Base-by-base conservation (phyloP, 345 rosid genomes). In the Gossypioides kirkii region DNA sequence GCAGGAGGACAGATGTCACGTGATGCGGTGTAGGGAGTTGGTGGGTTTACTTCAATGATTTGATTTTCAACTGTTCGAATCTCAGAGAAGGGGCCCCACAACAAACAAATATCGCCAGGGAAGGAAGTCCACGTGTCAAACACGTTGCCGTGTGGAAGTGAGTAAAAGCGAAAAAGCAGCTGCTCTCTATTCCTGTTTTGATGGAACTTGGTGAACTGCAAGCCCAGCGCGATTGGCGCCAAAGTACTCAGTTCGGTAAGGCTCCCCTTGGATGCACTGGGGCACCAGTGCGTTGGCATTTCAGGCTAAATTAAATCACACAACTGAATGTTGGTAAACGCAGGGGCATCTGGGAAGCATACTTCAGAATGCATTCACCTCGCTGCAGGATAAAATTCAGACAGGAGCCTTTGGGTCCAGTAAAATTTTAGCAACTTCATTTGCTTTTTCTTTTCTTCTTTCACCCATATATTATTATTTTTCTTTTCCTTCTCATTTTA, bases 111-210 rank as follows among this genome's bases (percentile, higher is more conserved):
- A 8, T 23, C 8, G 14, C 58, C 58, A n/a, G 25, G 2, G 61
- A 56, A 13, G 4, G 16, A 43, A 17, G 49, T 46, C 53, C 81
- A 77, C 85, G 81, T 77, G 79, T 72, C 75, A 42, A 7, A 10
- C 60, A 1, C 6, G 4, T n/a, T 61, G 75, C 71, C 81, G 74
- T 43, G 73, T 77, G 4, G 28, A 56, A 56, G 43, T 14, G n/a
- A 38, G 60, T 8, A 20, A 64, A 63, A 38, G 22, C 17, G 10
- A 59, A 47, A 50, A 11, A 22, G 74, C 41, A 4, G 9, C 1
- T 61, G 1, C 17, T 36, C 10, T 9, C 7, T 10, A 8, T 16
- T 7, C 11, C 41, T 47, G 41, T 63, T 46, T 43, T 10, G 22
- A 25, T 5, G 20, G 62, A 8, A 47, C 66, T 17, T 71, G 53